These are phyloP conservation scores for Stephania yunnanensis DNA, from an alignment of 164 flowering plant species.

Conservation along the genomic window DNA sequence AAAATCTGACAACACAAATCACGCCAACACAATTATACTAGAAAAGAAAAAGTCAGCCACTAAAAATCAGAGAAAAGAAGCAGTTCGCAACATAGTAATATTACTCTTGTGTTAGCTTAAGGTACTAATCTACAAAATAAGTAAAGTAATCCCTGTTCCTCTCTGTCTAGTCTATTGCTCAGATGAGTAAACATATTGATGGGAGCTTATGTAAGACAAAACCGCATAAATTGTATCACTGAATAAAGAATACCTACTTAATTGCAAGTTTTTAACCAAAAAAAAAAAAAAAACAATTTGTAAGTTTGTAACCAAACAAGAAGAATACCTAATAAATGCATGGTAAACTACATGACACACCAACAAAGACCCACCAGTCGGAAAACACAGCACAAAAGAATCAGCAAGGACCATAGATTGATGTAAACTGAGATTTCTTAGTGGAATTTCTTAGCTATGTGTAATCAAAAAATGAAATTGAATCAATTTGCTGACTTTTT, in stretches of 20 bases:
- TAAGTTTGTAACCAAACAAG: too few relatives aligned
- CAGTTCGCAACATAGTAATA: not conserved
- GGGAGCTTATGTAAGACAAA: not conserved
- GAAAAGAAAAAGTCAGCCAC: not conserved
- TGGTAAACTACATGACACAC: too few relatives aligned
- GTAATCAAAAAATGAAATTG: too few relatives aligned
- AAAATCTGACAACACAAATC: not conserved
- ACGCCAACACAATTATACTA: not conserved
- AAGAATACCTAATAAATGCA: too few relatives aligned
- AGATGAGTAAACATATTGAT: not conserved
- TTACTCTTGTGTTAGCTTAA: not conserved
- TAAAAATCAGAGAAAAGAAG: not conserved
- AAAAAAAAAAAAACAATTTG: too few relatives aligned
- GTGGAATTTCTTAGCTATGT: too few relatives aligned
- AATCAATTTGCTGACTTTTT: too few relatives aligned
- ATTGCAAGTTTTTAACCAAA: too few relatives aligned
- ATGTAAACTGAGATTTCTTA: too few relatives aligned
- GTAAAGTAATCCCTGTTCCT: not conserved
- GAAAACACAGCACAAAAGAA: too few relatives aligned
- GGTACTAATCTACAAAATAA: not conserved
- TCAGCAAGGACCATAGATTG: too few relatives aligned
- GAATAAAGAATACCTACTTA: not conserved
- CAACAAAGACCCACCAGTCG: too few relatives aligned
- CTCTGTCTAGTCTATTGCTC: not conserved
- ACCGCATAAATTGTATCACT: not conserved